These are phyloP conservation scores for Diaporthe ampelina DNA, from an alignment of 2,329 filamentous ascomycete genomes.

Conservation along the genomic window DNA sequence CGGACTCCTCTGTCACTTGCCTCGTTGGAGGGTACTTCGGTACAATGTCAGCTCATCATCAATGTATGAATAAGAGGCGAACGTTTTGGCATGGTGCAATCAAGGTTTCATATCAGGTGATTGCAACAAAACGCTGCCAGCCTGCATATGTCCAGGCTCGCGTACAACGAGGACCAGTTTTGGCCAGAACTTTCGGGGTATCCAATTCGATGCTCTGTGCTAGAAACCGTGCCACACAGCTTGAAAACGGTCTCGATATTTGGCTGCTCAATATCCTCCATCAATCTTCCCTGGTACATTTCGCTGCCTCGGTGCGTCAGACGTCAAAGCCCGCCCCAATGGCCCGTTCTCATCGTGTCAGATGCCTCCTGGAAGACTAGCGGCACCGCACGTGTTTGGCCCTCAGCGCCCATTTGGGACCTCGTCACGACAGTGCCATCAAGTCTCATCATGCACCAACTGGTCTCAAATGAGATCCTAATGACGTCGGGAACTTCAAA, in stretches of 20 bases:
- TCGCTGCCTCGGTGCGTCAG: too few species aligned
- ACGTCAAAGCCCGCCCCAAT: too few species aligned
- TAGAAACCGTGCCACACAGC: too few species aligned
- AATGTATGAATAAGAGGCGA: not conserved
- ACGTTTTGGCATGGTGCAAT: not conserved
- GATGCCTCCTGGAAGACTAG: not conserved
- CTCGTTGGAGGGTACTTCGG: not conserved
- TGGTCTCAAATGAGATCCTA: not conserved
- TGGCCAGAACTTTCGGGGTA: not conserved
- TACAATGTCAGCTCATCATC: not conserved
- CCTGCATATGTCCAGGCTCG: not conserved
- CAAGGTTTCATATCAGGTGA: not conserved
- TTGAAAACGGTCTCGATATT: too few species aligned
- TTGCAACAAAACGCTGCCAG: not conserved
- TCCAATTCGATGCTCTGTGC: too few species aligned
- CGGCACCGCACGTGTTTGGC: not conserved
- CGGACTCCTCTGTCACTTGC: not conserved
- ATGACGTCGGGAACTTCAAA: not conserved
- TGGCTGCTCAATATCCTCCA: too few species aligned
- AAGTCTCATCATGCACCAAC: too few species aligned
- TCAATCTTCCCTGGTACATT: too few species aligned
- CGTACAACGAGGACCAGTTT: not conserved
- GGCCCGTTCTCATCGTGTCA: not conserved
- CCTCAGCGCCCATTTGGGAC: not conserved
- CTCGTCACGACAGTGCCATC: not conserved